These are phyloP conservation scores for Thielaviopsis euricoi DNA, from an alignment of 2,329 filamentous ascomycete genomes.

Conservation along the genomic window DNA sequence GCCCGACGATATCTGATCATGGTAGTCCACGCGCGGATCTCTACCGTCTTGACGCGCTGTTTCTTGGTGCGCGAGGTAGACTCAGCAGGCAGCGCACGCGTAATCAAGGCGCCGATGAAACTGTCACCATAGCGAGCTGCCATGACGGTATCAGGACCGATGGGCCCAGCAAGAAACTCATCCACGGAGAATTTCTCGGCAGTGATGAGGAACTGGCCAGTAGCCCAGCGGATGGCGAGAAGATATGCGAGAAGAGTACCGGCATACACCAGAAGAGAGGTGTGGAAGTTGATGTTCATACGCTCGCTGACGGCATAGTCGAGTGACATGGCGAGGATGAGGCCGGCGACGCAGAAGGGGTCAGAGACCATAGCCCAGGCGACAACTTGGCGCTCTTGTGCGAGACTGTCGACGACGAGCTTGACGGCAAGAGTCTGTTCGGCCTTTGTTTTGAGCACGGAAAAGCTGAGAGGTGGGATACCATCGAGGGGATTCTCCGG, in stretches of 20 bases:
- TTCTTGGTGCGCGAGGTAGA: not conserved
- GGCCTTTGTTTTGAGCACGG: slow-evolving; percentile 29
- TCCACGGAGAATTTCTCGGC: not conserved
- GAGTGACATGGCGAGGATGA: slow-evolving; percentile 23
- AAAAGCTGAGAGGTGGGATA: slow-evolving; percentile 24
- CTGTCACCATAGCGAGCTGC: not conserved
- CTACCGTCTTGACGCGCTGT: not conserved
- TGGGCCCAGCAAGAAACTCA: not conserved
- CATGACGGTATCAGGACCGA: not conserved
- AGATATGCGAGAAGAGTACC: slow-evolving; percentile 1
- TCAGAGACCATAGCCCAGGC: slow-evolving; percentile 49
- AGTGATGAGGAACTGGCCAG: not conserved
- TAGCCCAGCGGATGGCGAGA: not conserved
- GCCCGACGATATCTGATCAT: slow-evolving; percentile 49
- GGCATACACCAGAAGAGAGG: slow-evolving; percentile 22
- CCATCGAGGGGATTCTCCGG: not conserved
- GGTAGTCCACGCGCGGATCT: slow-evolving; percentile 67
- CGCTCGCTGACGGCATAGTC: not conserved
- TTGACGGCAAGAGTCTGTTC: slow-evolving; percentile 52
- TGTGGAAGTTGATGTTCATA: not conserved
- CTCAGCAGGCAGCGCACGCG: not conserved
- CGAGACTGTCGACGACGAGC: slow-evolving; percentile 67
- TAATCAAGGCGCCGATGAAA: not conserved
- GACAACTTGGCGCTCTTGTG: slow-evolving; percentile 60
- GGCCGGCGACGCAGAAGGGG: slow-evolving; percentile 32